Conservation (phyloP, 108 stramenopile genomes). For the Bacterosira constricta region DNA sequence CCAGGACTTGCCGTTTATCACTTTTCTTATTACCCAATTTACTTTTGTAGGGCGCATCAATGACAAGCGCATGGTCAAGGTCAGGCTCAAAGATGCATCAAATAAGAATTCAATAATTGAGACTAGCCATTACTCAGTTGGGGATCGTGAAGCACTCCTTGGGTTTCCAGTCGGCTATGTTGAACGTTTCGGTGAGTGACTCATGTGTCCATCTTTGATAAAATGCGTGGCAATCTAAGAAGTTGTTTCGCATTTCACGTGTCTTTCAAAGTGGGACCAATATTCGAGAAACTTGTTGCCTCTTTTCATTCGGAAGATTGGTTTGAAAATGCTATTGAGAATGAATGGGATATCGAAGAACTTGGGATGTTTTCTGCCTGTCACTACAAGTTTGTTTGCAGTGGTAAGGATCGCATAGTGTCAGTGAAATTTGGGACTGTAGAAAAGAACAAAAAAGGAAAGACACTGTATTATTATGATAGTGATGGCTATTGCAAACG, state of each 20-base stretch:
- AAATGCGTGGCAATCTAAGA: too few relatives aligned
- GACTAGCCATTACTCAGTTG: not conserved
- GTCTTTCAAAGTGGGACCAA: not conserved
- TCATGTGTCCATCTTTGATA: too few relatives aligned
- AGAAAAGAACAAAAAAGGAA: not conserved
- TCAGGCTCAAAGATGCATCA: not conserved
- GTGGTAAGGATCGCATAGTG: not conserved
- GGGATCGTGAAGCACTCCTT: not conserved
- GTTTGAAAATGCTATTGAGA: not conserved
- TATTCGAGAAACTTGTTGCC: not conserved
- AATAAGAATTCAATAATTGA: not conserved
- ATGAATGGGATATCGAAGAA: not conserved
- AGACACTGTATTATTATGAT: not conserved
- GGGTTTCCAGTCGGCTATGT: conserved; percentile 3
- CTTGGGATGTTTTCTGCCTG: not conserved
- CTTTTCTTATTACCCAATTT: not conserved
- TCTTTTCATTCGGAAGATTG: conserved; percentile 3
- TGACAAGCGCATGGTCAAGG: conserved; percentile 1
- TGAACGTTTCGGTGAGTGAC: not conserved
- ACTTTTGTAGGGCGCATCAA: not conserved
- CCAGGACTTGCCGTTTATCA: too few relatives aligned
- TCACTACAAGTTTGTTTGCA: not conserved
- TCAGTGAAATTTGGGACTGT: conserved; percentile 4
- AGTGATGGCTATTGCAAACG: not conserved
- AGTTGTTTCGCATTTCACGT: too few relatives aligned